Conservation (phyloP, 73 alveolate genomes). For the Tetrahymena borealis region DNA sequence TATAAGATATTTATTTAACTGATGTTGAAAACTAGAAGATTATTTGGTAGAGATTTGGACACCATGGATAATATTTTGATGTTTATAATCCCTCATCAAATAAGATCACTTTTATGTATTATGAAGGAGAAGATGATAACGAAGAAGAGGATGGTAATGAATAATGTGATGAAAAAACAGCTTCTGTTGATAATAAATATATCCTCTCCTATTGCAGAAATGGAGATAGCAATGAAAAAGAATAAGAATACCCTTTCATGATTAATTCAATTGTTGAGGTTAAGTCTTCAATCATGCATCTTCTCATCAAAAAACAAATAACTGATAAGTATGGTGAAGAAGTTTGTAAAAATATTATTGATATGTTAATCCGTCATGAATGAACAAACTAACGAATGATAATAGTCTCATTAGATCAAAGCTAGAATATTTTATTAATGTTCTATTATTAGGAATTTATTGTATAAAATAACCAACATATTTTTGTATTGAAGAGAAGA, state of each 20-base stretch:
- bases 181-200: not conserved
- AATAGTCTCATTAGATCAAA: too few species aligned
- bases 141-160: not conserved
- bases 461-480: too few species aligned
- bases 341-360: not conserved
- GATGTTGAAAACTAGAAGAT: not conserved
- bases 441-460: too few species aligned
- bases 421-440: too few species aligned
- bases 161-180: not conserved
- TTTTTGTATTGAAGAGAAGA: too few species aligned
- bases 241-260: not conserved
- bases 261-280: not conserved
- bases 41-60: not conserved
- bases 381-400: too few species aligned
- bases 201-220: not conserved
- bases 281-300: not conserved
- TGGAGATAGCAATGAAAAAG: not conserved
- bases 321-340: not conserved
- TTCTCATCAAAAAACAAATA: not conserved
- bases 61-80: not conserved
- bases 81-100: not conserved
- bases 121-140: not conserved
- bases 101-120: not conserved
- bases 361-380: not conserved
- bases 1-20: not conserved